phyloP scores from a whole-genome alignment of 2,329 filamentous ascomycete species.

The Chaetomiaceae sp. region DNA sequence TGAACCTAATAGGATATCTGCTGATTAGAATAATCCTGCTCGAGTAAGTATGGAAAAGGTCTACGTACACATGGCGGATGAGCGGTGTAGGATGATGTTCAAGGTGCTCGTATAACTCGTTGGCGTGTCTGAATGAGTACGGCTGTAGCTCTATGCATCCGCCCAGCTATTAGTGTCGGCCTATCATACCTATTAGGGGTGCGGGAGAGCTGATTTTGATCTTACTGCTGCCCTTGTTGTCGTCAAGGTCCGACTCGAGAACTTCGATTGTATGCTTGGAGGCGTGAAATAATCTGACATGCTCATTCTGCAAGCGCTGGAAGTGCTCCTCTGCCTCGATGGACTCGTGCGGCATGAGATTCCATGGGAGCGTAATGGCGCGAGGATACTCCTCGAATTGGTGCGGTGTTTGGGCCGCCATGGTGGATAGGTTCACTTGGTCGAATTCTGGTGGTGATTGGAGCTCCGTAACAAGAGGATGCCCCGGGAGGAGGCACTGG shows the following conservation, averaged over 20 bases:
- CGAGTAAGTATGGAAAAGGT: too few relatives aligned
- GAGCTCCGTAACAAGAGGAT: too few relatives aligned
- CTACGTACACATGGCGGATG: too few relatives aligned
- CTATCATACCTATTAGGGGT: too few relatives aligned
- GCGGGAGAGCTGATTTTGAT: too few relatives aligned
- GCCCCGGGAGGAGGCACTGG: too few relatives aligned
- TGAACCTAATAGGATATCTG: neutral
- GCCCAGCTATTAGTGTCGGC: too few relatives aligned
- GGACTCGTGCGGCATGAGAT: neutral
- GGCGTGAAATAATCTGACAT: neutral
- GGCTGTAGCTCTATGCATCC: neutral
- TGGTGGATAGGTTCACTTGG: neutral
- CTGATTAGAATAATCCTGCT: neutral
- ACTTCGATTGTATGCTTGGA: neutral
- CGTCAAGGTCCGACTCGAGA: neutral
- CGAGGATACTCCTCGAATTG: neutral
- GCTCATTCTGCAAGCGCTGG: neutral
- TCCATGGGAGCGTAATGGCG: neutral
- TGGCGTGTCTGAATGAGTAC: too few relatives aligned
- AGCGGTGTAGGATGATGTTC: neutral
- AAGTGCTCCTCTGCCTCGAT: neutral
- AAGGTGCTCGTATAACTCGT: neutral
- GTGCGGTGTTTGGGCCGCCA: neutral
- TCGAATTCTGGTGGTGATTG: too few relatives aligned
- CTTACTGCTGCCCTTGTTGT: too few relatives aligned